phyloP scores from a whole-genome alignment of 176 grass and related monocot species.

The Ensete ventricosum region DNA sequence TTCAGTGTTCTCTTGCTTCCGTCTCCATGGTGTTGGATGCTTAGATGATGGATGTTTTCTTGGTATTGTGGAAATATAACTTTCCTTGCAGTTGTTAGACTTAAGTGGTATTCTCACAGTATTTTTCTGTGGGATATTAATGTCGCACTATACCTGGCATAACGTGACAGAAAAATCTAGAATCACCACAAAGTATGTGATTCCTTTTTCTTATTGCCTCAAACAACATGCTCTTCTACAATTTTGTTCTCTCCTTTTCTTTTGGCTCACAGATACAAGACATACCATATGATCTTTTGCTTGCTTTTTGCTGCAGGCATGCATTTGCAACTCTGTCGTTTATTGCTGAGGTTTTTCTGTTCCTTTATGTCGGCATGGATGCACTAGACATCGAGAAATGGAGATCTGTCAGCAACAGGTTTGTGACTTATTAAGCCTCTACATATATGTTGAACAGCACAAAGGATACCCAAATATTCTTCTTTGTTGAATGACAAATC shows the following conservation, averaged over 20 bases:
- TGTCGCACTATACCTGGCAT: conserved; percentile 99
- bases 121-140: conserved; percentile 97
- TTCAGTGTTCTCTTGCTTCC: neutral
- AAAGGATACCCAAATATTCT: neutral
- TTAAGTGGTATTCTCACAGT: conserved; percentile 94
- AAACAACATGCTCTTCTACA: neutral
- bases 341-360: conserved; percentile 8
- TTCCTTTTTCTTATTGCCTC: neutral
- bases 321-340: conserved; percentile 15
- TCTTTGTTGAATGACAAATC: neutral
- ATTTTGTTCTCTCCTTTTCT: neutral
- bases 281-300: neutral
- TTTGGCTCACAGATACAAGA: neutral
- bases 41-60: conserved; percentile 13
- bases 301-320: conserved; percentile 1
- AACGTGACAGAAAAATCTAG: conserved; percentile 97
- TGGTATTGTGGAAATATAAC: conserved; percentile 6
- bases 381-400: conserved; percentile 12
- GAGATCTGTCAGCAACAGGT: conserved; percentile 11
- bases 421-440: neutral
- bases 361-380: conserved; percentile 19
- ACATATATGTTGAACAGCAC: too few species aligned
- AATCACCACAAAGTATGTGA: conserved; percentile 72
- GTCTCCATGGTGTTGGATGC: conserved; percentile 1
- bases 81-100: conserved; percentile 69